Percentiles rank a stretch among this genome's conserved stretches.
Evolutionary conservation across 169 alveolate species (phyloP).

Genomic region (Eimeria praecox): DNA sequence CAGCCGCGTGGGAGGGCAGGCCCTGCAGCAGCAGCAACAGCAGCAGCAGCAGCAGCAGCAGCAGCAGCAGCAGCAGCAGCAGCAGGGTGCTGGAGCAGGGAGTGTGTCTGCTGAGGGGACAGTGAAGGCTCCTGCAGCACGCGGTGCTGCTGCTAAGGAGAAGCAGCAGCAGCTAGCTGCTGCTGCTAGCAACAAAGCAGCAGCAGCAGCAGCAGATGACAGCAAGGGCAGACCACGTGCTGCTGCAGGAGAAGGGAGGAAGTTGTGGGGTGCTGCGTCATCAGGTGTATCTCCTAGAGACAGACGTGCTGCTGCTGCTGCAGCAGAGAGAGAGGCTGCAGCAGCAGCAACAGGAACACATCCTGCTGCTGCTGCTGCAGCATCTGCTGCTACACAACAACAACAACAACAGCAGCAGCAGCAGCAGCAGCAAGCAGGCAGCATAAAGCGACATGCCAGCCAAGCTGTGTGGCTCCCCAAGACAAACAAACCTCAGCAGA

Average conservation of each 20-base stretch:
- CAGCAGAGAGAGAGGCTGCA: conserved; percentile 5
- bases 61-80: conserved; percentile 63
- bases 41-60: conserved; percentile 53
- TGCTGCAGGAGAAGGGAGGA: background rate
- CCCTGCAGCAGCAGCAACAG: conserved; percentile 44
- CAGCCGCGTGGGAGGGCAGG: conserved; percentile 5
- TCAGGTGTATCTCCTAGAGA: conserved; percentile 28
- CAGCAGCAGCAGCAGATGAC: conserved; percentile 4
- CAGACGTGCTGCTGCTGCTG: conserved; percentile 30
- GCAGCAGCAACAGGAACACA: conserved; percentile 3
- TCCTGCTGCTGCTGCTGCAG: conserved; percentile 34
- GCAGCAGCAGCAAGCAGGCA: conserved; percentile 7
- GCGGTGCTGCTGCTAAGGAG: conserved; percentile 26
- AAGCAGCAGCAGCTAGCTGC: conserved; percentile 10
- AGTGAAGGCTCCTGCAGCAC: background rate
- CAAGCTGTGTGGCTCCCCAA: conserved; percentile 50
- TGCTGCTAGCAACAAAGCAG: background rate
- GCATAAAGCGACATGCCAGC: conserved; percentile 21
- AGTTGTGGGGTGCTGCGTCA: background rate
- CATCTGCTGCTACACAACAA: background rate
- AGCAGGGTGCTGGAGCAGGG: conserved; percentile 6
- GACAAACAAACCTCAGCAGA: background rate
- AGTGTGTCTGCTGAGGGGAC: background rate
- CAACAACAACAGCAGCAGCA: background rate
- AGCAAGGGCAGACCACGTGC: background rate